Evolutionary conservation across 176 grass and related monocot genomes (phyloP).

Genomic region (Metroxylon sagu): DNA sequence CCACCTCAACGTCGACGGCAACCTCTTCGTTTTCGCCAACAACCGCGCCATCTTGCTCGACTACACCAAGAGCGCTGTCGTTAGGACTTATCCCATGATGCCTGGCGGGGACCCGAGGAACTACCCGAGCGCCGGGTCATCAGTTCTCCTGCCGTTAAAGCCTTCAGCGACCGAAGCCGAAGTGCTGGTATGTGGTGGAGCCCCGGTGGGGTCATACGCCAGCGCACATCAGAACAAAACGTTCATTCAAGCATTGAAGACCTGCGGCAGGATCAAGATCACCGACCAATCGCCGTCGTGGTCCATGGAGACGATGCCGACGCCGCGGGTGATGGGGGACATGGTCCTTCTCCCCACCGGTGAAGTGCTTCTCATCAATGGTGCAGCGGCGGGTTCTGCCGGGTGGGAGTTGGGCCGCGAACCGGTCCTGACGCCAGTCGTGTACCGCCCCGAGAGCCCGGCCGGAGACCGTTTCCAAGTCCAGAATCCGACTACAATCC

Average conservation of each 20-base stretch:
- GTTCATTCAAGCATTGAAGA: slow-evolving; percentile 26
- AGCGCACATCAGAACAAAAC: slow-evolving; percentile 15
- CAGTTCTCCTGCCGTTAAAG: slow-evolving; percentile 56
- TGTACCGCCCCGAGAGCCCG: slow-evolving; percentile 33
- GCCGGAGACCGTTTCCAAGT: slow-evolving; percentile 34
- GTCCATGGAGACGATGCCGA: slow-evolving; percentile 66
- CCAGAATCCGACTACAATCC: slow-evolving; percentile 33
- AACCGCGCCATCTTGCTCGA: slow-evolving; percentile 60
- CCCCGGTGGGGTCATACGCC: slow-evolving; percentile 46
- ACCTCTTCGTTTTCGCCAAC: slow-evolving; percentile 79
- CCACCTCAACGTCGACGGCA: slow-evolving; percentile 70
- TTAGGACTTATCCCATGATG: slow-evolving; percentile 41
- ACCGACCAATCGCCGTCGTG: slow-evolving; percentile 49
- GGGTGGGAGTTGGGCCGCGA: slow-evolving; percentile 51
- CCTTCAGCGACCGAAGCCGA: slow-evolving; percentile 50
- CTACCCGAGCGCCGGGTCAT: slow-evolving; percentile 78
- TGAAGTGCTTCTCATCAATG: slow-evolving; percentile 61
- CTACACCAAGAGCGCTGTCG: slow-evolving; percentile 50
- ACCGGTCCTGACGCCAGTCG: slow-evolving; percentile 31
- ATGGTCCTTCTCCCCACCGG: slow-evolving; percentile 68
- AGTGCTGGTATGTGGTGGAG: slow-evolving; percentile 74
- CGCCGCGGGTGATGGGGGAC: slow-evolving; percentile 78
- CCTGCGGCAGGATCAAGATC: slow-evolving; percentile 79
- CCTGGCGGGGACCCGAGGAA: slow-evolving; percentile 56
- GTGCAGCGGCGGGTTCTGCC: slow-evolving; percentile 48